These are phyloP conservation scores for Areca catechu DNA, from an alignment of 176 grass and related monocot species.

Conservation along the genomic window DNA sequence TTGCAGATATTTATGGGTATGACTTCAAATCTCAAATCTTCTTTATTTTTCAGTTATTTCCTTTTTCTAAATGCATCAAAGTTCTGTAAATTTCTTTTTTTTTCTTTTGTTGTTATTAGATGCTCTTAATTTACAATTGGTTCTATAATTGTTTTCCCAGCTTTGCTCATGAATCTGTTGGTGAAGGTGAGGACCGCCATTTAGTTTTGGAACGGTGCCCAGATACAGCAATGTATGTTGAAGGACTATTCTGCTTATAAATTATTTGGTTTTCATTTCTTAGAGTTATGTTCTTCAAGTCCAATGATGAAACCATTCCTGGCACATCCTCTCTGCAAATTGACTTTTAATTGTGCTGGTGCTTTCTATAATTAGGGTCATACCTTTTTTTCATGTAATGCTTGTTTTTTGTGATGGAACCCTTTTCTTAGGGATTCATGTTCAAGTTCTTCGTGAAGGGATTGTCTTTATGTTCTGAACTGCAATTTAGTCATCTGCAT, in stretches of 20 bases:
- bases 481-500: too few species aligned
- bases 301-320: too few species aligned
- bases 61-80: background rate
- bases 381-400: too few species aligned
- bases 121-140: background rate
- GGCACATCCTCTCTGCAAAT: too few species aligned
- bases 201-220: slow-evolving; percentile 66
- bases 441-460: too few species aligned
- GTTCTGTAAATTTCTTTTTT: background rate
- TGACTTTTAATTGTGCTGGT: too few species aligned
- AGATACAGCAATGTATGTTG: slow-evolving; percentile 86
- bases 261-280: background rate
- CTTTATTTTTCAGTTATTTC: slow-evolving; percentile 2
- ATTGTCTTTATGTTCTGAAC: too few species aligned
- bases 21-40: background rate
- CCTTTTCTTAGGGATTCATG: too few species aligned
- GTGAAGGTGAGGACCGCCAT: slow-evolving; percentile 75
- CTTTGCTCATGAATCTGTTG: slow-evolving; percentile 82
- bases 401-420: too few species aligned
- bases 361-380: too few species aligned
- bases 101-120: background rate
- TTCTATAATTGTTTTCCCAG: slow-evolving; percentile 24
- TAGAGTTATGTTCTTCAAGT: background rate
- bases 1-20: slow-evolving; percentile 92
- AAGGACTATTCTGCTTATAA: background rate